Percentiles rank a stretch among this genome's conserved stretches.
Evolutionary conservation across 2,329 filamentous ascomycete species (phyloP).

Genomic region (Aspergillus spinulosporus): DNA sequence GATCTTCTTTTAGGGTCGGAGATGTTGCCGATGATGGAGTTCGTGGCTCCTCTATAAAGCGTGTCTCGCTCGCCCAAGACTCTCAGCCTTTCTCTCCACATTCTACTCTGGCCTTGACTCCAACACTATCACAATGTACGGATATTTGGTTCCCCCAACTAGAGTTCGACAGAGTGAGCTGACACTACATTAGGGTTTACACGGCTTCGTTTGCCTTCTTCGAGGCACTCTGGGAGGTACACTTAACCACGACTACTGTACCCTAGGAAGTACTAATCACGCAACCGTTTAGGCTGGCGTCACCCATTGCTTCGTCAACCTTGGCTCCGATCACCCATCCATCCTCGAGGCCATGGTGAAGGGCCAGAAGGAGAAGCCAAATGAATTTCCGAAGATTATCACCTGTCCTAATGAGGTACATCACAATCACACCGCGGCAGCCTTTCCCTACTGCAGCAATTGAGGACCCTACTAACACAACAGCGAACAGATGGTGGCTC

Average conservation of each 20-base stretch:
- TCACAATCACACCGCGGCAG: not conserved
- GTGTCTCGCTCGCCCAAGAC: not conserved
- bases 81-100: not conserved
- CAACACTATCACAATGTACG: conserved; percentile 1
- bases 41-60: not conserved
- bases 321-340: conserved; percentile 63
- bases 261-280: not conserved
- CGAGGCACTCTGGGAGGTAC: conserved; percentile 63
- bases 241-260: conserved; percentile 24
- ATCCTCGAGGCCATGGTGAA: conserved; percentile 81
- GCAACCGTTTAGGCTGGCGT: conserved; percentile 45
- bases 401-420: conserved; percentile 76
- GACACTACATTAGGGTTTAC: conserved; percentile 46
- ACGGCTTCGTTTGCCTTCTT: conserved; percentile 81
- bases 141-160: not conserved
- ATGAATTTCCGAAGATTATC: conserved; percentile 71
- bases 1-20: not conserved
- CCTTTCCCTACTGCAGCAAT: not conserved
- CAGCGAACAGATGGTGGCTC: conserved; percentile 68
- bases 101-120: not conserved
- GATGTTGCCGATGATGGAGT: conserved; percentile 6
- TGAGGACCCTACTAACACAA: not conserved
- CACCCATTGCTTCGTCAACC: conserved; percentile 54
- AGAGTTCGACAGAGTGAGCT: not conserved
- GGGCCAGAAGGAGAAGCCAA: conserved; percentile 65